phyloP scores from a whole-genome alignment of 495 filamentous ascomycete species.

The Collariella sp. region DNA sequence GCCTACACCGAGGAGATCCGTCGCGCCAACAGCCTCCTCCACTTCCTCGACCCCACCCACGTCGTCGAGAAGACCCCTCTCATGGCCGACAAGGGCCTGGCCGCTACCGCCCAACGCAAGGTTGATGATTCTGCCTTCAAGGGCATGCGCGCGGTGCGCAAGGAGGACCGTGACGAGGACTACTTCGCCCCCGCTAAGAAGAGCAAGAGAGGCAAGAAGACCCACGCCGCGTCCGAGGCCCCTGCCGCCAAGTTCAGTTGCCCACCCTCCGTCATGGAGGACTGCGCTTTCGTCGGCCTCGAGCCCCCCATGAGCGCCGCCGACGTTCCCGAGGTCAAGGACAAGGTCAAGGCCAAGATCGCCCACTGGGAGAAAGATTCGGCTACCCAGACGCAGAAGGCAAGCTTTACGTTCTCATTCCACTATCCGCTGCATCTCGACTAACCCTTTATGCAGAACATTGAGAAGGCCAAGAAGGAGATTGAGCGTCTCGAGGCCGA shows the following conservation, averaged over 20 bases:
- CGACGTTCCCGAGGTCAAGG: conserved; percentile 65
- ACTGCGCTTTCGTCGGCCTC: conserved; percentile 72
- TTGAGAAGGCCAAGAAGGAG: conserved; percentile 62
- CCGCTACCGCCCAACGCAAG: conserved; percentile 67
- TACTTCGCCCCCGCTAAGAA: conserved; percentile 85
- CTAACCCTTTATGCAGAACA: conserved; percentile 52
- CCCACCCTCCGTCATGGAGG: conserved; percentile 81
- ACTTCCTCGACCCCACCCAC: conserved; percentile 75
- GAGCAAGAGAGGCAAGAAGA: conserved; percentile 79
- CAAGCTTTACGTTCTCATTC: conserved; percentile 44
- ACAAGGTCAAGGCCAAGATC: conserved; percentile 87
- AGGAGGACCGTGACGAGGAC: conserved; percentile 77
- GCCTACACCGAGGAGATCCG: conserved; percentile 89
- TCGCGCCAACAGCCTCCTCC: conserved; percentile 73
- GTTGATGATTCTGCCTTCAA: conserved; percentile 70
- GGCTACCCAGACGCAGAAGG: conserved; percentile 81
- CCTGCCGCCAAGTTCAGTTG: conserved; percentile 66
- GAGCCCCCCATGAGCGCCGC: conserved; percentile 77
- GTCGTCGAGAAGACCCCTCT: conserved; percentile 52
- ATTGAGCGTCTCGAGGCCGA: conserved; percentile 54
- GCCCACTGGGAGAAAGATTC: conserved; percentile 91
- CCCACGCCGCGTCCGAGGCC: conserved; percentile 27
- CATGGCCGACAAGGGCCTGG: conserved; percentile 52
- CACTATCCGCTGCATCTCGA: neutral
- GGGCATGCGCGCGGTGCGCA: conserved; percentile 67